Evolutionary conservation across 1,139 yeast genomes (phyloP).

Genomic region (Yamadazyma mexicana): DNA sequence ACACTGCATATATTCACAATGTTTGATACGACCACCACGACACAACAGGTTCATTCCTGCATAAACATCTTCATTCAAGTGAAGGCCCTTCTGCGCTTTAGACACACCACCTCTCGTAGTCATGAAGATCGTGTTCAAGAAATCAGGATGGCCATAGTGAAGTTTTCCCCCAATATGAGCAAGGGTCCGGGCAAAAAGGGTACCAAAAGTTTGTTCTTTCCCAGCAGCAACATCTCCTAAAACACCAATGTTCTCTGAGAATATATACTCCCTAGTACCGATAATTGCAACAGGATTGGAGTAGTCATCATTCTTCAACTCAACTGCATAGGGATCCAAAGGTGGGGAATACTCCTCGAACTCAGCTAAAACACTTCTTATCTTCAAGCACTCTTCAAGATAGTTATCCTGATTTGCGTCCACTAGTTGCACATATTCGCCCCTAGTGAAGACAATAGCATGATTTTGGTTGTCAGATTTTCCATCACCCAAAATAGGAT

Average conservation of each 20-base stretch:
- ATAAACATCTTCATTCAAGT: slow-evolving; percentile 55
- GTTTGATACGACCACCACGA: slow-evolving; percentile 56
- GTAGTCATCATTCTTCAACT: slow-evolving; percentile 21
- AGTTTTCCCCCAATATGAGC: slow-evolving; percentile 57
- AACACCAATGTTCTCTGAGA: slow-evolving; percentile 54
- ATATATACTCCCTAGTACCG: slow-evolving; percentile 56
- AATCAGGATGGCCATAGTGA: slow-evolving; percentile 60
- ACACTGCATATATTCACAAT: slow-evolving; percentile 58
- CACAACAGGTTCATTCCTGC: slow-evolving; percentile 56
- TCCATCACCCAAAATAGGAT: slow-evolving; percentile 59
- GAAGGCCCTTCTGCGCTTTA: slow-evolving; percentile 55
- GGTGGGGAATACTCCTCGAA: slow-evolving; percentile 45
- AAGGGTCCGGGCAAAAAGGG: slow-evolving; percentile 53
- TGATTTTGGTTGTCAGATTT: slow-evolving; percentile 59
- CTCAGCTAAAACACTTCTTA: slow-evolving; percentile 50
- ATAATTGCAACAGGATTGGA: slow-evolving; percentile 52
- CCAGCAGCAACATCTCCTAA: slow-evolving; percentile 60
- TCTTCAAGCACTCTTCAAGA: slow-evolving; percentile 54
- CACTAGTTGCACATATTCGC: slow-evolving; percentile 53
- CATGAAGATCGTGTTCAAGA: slow-evolving; percentile 50
- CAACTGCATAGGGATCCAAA: slow-evolving; percentile 33
- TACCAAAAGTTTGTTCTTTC: slow-evolving; percentile 59
- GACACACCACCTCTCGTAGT: slow-evolving; percentile 58
- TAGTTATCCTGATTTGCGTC: slow-evolving; percentile 62
- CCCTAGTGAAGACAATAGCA: slow-evolving; percentile 49